These are phyloP conservation scores for Hyphodiscus hymeniophilus DNA, from an alignment of 495 filamentous ascomycete species.

Conservation along the genomic window DNA sequence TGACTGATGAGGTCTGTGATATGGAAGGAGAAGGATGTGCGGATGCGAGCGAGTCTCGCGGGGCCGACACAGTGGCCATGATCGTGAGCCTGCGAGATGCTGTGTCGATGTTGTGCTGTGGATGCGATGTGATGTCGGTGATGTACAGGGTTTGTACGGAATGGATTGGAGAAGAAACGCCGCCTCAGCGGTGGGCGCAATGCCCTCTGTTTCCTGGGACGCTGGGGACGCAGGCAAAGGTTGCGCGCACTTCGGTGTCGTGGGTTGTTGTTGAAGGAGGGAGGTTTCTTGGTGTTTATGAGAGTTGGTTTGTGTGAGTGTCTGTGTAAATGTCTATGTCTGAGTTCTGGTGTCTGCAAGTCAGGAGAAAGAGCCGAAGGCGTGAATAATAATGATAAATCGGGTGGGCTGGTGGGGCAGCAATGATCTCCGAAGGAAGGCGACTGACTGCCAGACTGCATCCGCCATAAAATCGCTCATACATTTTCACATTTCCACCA, in stretches of 20 bases:
- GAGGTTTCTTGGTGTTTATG: neutral
- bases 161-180: neutral
- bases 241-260: neutral
- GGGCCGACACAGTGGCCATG: conserved; percentile 18
- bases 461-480: too few relatives aligned
- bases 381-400: too few relatives aligned
- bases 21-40: conserved; percentile 11
- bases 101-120: too few relatives aligned
- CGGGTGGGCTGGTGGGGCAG: too few relatives aligned
- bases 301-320: too few relatives aligned
- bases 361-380: too few relatives aligned
- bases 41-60: conserved; percentile 7
- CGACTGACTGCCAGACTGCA: too few relatives aligned
- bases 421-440: too few relatives aligned
- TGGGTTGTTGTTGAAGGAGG: neutral
- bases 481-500: too few relatives aligned
- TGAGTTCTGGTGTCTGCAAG: too few relatives aligned
- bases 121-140: too few relatives aligned
- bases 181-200: conserved; percentile 16
- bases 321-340: too few relatives aligned
- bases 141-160: neutral
- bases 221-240: neutral
- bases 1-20: conserved; percentile 16
- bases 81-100: neutral
- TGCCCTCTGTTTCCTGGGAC: neutral